These are phyloP conservation scores for Solanum medicagineum DNA, from an alignment of 257 asterid species.

Conservation along the genomic window DNA sequence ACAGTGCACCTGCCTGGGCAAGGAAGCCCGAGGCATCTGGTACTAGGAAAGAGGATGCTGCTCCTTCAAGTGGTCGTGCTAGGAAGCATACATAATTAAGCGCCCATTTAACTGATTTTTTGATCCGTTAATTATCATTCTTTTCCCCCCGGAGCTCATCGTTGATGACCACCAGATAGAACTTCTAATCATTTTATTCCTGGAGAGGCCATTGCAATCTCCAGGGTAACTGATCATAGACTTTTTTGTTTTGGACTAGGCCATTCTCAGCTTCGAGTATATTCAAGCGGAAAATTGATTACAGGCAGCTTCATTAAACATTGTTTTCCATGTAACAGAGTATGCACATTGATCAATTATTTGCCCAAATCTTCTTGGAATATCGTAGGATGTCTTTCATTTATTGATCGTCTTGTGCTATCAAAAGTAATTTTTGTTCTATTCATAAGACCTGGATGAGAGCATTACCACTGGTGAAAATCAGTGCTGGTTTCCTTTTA, in stretches of 20 bases:
- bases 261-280: background rate
- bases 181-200: background rate
- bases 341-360: background rate
- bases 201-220: constrained; percentile 1
- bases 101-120: background rate
- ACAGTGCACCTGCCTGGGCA: constrained; percentile 97
- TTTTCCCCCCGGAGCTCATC: background rate
- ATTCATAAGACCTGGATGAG: background rate
- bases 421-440: background rate
- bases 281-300: background rate
- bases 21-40: constrained; percentile 77
- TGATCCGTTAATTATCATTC: constrained; percentile 3
- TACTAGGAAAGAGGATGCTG: constrained; percentile 20
- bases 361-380: background rate
- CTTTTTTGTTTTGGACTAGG: background rate
- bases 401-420: background rate
- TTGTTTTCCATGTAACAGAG: background rate
- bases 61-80: constrained; percentile 34
- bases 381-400: background rate
- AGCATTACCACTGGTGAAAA: background rate
- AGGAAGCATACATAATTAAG: constrained; percentile 25
- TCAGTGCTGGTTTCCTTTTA: background rate
- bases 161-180: background rate
- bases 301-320: background rate
- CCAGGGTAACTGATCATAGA: background rate